Evolutionary conservation across 2,329 filamentous ascomycete species (phyloP).

Genomic region (Arthrobotrys musiformis): DNA sequence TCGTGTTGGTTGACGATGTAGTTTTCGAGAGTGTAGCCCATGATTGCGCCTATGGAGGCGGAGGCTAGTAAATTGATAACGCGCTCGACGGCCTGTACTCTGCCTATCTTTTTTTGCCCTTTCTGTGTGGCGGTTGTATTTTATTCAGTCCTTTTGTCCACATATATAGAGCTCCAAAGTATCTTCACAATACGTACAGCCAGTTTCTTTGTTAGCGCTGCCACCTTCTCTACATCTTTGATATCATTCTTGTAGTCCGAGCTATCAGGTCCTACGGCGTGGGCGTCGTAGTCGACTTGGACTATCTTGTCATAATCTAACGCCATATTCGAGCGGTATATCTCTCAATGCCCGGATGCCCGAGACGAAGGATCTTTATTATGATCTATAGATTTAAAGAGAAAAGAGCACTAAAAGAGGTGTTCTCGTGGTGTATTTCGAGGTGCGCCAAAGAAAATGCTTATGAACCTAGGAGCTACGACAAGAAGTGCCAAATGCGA

Average conservation of each 20-base stretch:
- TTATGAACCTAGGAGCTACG: neutral
- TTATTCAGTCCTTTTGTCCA: neutral
- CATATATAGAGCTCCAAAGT: neutral
- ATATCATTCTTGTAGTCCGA: constrained; percentile 23
- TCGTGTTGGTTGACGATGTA: constrained; percentile 40
- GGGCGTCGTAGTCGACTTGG: neutral
- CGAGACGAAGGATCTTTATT: too few relatives aligned
- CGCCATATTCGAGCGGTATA: neutral
- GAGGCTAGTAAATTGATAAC: constrained; percentile 48
- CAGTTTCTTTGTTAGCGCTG: constrained; percentile 10
- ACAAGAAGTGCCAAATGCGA: neutral
- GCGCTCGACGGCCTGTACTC: constrained; percentile 27
- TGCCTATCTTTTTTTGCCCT: constrained; percentile 32
- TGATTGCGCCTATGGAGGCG: constrained; percentile 22
- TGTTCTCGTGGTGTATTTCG: neutral
- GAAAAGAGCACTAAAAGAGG: neutral
- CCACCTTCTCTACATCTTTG: constrained; percentile 33
- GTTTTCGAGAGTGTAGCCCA: constrained; percentile 41
- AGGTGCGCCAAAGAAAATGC: neutral
- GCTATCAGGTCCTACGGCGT: neutral
- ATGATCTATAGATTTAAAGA: neutral
- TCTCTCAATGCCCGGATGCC: neutral
- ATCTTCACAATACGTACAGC: constrained; percentile 10
- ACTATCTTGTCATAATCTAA: constrained; percentile 21
- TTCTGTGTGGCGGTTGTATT: constrained; percentile 1